A percentile compares a stretch with the other conserved stretches of the same genome.
phyloP scores from a whole-genome alignment of 805 yeast species.

The Komagataella populi region DNA sequence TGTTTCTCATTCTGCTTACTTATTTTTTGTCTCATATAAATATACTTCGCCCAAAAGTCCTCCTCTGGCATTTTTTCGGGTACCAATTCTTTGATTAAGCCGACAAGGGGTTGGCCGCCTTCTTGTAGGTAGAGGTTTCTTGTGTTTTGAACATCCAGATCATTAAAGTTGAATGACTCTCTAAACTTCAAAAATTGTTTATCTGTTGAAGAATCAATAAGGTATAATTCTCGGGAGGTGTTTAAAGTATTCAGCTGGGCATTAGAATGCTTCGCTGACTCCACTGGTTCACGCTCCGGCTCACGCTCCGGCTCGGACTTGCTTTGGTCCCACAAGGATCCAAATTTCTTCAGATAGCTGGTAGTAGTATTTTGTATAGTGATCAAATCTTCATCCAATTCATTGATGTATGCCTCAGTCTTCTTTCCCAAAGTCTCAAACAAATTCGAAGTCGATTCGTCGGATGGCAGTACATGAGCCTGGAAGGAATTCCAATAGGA shows the following conservation, averaged over 20 bases:
- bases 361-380: constrained; percentile 60
- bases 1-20: constrained; percentile 37
- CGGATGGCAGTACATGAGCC: not conserved
- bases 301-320: constrained; percentile 24
- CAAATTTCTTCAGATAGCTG: constrained; percentile 39
- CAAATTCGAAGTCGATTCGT: not conserved
- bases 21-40: constrained; percentile 35
- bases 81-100: constrained; percentile 26
- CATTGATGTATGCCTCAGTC: constrained; percentile 56
- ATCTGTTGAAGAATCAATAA: constrained; percentile 13
- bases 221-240: constrained; percentile 30
- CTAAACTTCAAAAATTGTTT: constrained; percentile 6
- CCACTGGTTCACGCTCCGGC: constrained; percentile 22
- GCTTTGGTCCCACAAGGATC: constrained; percentile 30
- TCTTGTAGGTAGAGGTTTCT: constrained; percentile 2
- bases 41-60: constrained; percentile 68
- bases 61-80: constrained; percentile 47
- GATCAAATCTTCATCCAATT: constrained; percentile 63
- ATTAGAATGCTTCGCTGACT: constrained; percentile 39
- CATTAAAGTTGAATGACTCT: constrained; percentile 17
- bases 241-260: constrained; percentile 46
- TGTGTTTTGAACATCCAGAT: constrained; percentile 8
- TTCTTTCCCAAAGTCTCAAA: constrained; percentile 15
- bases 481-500: not conserved
- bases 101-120: not conserved